Conservation (phyloP, 2,329 filamentous ascomycete genomes). For the Aureobasidium zeae region DNA sequence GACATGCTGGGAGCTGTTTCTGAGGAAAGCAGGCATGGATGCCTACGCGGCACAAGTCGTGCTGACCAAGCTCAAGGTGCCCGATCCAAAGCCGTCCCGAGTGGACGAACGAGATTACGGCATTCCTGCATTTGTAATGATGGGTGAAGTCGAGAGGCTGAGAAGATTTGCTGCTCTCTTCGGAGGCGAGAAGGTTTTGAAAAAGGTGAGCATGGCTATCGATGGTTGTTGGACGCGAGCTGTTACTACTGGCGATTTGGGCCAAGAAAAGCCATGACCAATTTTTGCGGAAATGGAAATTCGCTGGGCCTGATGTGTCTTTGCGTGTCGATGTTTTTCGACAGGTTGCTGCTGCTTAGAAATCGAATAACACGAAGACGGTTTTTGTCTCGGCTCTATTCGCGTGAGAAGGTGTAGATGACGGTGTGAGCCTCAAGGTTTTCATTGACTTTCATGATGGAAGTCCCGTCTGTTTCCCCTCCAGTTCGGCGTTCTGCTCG, state of each 20-base stretch:
- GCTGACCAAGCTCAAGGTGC: constrained; percentile 38
- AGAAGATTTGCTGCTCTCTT: constrained; percentile 43
- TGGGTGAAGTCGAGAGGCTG: constrained; percentile 44
- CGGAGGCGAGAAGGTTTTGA: constrained; percentile 46
- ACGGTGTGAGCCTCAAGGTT: too few relatives aligned
- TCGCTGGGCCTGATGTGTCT: constrained; percentile 8
- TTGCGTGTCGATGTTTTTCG: neutral
- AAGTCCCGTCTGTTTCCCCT: too few relatives aligned
- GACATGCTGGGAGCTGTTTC: constrained; percentile 58
- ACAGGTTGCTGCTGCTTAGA: constrained; percentile 11
- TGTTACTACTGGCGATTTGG: constrained; percentile 2
- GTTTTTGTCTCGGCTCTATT: neutral
- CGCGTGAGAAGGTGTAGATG: too few relatives aligned
- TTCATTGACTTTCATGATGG: too few relatives aligned
- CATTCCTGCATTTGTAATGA: constrained; percentile 48
- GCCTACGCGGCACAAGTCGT: constrained; percentile 61
- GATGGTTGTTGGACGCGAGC: constrained; percentile 28
- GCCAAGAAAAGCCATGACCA: constrained; percentile 5
- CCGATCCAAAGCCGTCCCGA: neutral
- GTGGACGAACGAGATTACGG: constrained; percentile 30
- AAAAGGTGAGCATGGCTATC: constrained; percentile 42
- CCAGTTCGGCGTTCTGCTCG: neutral
- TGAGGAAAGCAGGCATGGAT: constrained; percentile 59
- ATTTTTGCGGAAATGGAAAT: constrained; percentile 5
- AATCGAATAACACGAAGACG: neutral